Conservation (phyloP, 345 rosid genomes). For the Gossypium ekmanianum region DNA sequence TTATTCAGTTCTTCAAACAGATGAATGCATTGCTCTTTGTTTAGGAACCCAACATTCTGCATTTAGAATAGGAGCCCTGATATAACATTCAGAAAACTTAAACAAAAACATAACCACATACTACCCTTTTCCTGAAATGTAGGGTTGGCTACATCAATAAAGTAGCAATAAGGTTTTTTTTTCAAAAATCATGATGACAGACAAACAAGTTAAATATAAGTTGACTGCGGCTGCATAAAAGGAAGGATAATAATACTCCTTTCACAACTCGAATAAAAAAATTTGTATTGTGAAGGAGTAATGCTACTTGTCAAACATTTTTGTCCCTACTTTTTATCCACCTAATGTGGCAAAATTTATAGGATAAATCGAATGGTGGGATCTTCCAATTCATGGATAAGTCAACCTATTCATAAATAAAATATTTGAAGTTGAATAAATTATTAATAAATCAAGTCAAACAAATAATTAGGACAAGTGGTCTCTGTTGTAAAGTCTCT, state of each 20-base stretch:
- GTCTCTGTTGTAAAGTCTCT: background rate
- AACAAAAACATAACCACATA: background rate
- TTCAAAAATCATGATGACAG: background rate
- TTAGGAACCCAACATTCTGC: slow-evolving; percentile 60
- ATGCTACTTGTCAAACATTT: background rate
- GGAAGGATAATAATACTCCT: background rate
- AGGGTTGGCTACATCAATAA: background rate
- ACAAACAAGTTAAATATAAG: background rate
- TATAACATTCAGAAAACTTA: slow-evolving; percentile 4
- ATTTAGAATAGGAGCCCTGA: slow-evolving; percentile 17
- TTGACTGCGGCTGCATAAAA: background rate
- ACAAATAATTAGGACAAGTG: background rate
- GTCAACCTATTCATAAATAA: background rate
- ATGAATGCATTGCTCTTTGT: slow-evolving; percentile 68
- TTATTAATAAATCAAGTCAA: background rate
- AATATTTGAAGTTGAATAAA: background rate
- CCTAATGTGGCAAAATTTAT: background rate
- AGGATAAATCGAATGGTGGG: background rate
- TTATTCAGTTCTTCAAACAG: slow-evolving; percentile 79
- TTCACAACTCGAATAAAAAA: background rate
- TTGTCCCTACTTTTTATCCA: background rate
- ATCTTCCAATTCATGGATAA: background rate
- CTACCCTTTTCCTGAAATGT: background rate
- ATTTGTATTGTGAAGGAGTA: background rate
- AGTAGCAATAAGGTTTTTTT: background rate